These are phyloP conservation scores for Penicillium expansum DNA, from an alignment of 2,329 filamentous ascomycete genomes.

Conservation along the genomic window DNA sequence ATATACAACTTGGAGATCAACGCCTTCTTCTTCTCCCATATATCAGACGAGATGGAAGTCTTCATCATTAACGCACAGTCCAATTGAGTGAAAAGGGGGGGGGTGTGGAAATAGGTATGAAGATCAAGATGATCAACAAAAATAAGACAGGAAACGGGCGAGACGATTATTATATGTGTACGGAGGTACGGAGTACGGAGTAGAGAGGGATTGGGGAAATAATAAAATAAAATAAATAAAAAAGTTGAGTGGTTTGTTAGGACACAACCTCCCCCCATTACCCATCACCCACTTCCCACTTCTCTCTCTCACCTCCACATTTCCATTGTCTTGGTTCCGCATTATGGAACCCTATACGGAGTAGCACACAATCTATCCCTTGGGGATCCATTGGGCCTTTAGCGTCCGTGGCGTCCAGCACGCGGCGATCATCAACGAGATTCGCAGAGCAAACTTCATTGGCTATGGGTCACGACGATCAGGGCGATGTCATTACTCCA, in stretches of 20 bases:
- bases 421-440: slow-evolving; percentile 20
- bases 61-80: slow-evolving; percentile 34
- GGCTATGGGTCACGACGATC: slow-evolving; percentile 15
- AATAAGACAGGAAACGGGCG: slow-evolving; percentile 3
- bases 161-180: slow-evolving; percentile 8
- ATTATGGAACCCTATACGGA: not conserved
- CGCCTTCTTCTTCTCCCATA: slow-evolving; percentile 45
- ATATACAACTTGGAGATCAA: slow-evolving; percentile 44
- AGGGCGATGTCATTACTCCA: slow-evolving; percentile 19
- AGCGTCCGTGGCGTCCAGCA: slow-evolving; percentile 9
- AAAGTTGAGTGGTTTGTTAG: slow-evolving; percentile 6
- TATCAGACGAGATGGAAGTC: slow-evolving; percentile 43
- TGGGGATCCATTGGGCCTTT: not conserved
- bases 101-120: slow-evolving; percentile 1
- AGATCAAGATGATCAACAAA: slow-evolving; percentile 13
- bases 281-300: not conserved
- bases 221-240: too few relatives aligned
- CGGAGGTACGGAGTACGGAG: too few relatives aligned
- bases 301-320: slow-evolving; percentile 11
- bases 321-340: slow-evolving; percentile 8
- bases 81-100: not conserved
- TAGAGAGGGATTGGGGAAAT: too few relatives aligned
- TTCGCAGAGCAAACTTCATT: slow-evolving; percentile 17
- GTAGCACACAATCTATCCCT: not conserved
- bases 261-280: not conserved